Base-by-base conservation (phyloP, 2,329 filamentous ascomycete species). In the Cladosporium sp. region DNA sequence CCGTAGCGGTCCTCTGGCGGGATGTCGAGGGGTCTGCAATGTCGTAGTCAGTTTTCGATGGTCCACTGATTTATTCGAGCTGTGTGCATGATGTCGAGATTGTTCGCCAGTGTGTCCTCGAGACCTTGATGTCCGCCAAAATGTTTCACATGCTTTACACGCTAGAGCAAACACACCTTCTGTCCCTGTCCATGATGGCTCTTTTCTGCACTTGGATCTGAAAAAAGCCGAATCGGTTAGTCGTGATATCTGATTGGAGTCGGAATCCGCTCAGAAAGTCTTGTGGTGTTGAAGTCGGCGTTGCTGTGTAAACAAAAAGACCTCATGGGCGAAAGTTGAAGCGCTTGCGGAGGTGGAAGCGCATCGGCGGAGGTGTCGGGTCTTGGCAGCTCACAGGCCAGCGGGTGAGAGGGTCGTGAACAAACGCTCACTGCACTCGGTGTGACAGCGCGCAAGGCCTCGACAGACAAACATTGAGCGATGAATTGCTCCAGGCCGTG, bases 91-190 rank as follows among this genome's bases (percentile, higher is more conserved):
- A 27, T 4, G 9, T 4, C 22, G 22, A 9, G 4, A 9, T 5
- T 27, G 22, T 27, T 27, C 5, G 22, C 22, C 22, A 27, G 22
- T 9, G 5, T 27, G 22, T 27, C 9, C 5, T 27, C 9, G 22
- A 27, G 22, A 27, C 22, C 22, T 27, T 27, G 22, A 27, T 27
- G 22, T 27, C 22, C 22, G 9, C 9, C 22, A 9, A n/a, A 7
- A n/a, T 36, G 37, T 41, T 24, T n/a, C 37, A 34, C 37, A 48
- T 36, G 32, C 32, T n/a, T 36, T 36, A n/a, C n/a, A 17, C n/a
- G n/a, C 32, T 6, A 8, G 37, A 48, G 45, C 45, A 48, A 48
- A 69, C 70, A 63, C 64, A 73, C 71, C 71, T 73, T 62, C 71
- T 62, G 39, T 71, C 70, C 56, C 68, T 64, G 54, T 73, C 70